These are phyloP conservation scores for Naganishia liquefaciens DNA, from an alignment of 1,284 basidiomycete genomes.

Conservation along the genomic window DNA sequence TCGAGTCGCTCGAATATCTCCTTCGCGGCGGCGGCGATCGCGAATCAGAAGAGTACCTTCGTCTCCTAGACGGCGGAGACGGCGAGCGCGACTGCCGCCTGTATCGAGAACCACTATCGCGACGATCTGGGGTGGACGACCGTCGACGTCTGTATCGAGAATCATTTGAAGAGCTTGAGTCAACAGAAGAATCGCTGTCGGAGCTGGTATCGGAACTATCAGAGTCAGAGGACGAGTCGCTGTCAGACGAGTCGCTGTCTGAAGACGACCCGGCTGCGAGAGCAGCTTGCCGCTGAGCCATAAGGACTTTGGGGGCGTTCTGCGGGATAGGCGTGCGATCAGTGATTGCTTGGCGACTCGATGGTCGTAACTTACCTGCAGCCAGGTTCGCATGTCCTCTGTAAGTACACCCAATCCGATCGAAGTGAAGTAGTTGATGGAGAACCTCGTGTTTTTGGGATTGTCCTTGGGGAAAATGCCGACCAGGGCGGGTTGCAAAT, in stretches of 20 bases:
- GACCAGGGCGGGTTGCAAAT: conserved; percentile 70
- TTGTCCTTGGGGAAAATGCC: conserved; percentile 95
- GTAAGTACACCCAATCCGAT: conserved; percentile 87
- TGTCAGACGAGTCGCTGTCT: conserved; percentile 52
- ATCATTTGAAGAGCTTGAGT: conserved; percentile 38
- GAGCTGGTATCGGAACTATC: conserved; percentile 53
- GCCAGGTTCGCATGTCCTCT: conserved; percentile 93
- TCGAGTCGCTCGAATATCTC: conserved; percentile 25
- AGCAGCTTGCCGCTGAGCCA: conserved; percentile 86
- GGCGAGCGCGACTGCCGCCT: conserved; percentile 29
- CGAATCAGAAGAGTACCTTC: conserved; percentile 31
- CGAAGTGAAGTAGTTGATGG: conserved; percentile 97
- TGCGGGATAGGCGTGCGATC: conserved; percentile 44
- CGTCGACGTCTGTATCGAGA: conserved; percentile 37
- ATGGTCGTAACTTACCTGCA: conserved; percentile 65
- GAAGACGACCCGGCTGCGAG: conserved; percentile 57
- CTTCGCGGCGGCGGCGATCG: conserved; percentile 34
- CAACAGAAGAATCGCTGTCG: conserved; percentile 40
- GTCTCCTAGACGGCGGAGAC: conserved; percentile 35
- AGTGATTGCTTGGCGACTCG: conserved; percentile 1
- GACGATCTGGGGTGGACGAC: conserved; percentile 32
- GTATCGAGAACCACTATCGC: conserved; percentile 35
- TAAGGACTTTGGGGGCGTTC: conserved; percentile 86
- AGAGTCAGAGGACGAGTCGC: conserved; percentile 40
- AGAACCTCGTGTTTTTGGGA: conserved; percentile 93